phyloP scores from a whole-genome alignment of 129 eudicot species.

The Silybum marianum region DNA sequence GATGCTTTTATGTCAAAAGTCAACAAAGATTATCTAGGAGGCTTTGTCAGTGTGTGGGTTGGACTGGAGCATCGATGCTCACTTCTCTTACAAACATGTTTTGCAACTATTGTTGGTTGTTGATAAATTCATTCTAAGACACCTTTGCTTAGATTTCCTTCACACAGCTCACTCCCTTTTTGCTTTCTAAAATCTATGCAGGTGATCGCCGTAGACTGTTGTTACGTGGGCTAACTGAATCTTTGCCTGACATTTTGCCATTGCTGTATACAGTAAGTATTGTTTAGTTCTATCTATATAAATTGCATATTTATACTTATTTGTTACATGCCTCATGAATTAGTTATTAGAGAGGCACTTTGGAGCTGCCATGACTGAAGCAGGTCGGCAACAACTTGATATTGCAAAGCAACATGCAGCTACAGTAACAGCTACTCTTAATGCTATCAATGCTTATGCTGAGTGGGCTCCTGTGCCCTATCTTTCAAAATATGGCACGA shows the following conservation, averaged over 20 bases:
- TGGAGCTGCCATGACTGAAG: conserved; percentile 95
- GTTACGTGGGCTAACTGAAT: conserved; percentile 84
- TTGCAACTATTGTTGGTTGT: neutral
- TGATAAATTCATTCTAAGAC: neutral
- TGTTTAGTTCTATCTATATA: neutral
- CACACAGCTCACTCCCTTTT: neutral
- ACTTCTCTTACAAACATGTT: neutral
- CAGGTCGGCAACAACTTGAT: conserved; percentile 78
- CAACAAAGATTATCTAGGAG: neutral
- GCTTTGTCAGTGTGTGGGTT: neutral
- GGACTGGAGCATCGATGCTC: neutral
- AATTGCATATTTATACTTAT: conserved; percentile 9
- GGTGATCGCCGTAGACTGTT: conserved; percentile 94
- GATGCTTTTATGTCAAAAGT: neutral
- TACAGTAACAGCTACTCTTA: conserved; percentile 73
- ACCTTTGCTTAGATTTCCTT: neutral
- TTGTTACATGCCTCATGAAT: conserved; percentile 11
- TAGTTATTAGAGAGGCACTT: conserved; percentile 95
- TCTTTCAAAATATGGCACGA: conserved; percentile 82
- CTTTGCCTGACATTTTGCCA: conserved; percentile 85
- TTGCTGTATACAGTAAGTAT: conserved; percentile 79
- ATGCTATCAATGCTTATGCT: conserved; percentile 96
- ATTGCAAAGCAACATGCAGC: conserved; percentile 92
- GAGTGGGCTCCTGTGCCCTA: conserved; percentile 96
- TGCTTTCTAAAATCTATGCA: conserved; percentile 27